Percentiles rank a stretch among this genome's conserved stretches.
Conservation (phyloP, 148 eudicot species). For the Arctostaphylos glauca region DNA sequence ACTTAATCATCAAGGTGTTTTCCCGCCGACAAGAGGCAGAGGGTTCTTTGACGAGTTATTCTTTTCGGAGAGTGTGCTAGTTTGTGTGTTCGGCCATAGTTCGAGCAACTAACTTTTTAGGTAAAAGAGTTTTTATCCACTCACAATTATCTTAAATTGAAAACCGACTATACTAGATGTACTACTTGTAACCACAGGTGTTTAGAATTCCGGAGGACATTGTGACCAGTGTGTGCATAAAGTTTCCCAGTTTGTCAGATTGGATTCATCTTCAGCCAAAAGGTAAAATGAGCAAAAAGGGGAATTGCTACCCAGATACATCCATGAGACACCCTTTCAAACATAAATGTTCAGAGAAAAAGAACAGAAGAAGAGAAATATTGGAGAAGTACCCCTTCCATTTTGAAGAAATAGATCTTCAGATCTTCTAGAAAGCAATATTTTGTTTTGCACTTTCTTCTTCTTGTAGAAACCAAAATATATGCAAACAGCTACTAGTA, state of each 20-base stretch:
- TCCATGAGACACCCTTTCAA: neutral
- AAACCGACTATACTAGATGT: neutral
- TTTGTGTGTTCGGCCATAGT: too few relatives aligned
- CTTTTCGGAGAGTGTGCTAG: too few relatives aligned
- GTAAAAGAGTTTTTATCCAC: too few relatives aligned
- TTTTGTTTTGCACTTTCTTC: slow-evolving; percentile 11
- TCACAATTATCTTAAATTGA: neutral
- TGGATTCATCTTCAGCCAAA: neutral
- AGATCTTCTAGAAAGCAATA: neutral
- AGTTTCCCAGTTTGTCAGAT: slow-evolving; percentile 3
- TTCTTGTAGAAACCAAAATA: slow-evolving; percentile 14
- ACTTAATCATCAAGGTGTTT: too few relatives aligned
- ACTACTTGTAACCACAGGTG: neutral
- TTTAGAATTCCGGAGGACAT: neutral
- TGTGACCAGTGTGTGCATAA: neutral
- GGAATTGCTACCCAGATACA: neutral
- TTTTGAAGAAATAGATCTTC: slow-evolving; percentile 15
- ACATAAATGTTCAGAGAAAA: neutral
- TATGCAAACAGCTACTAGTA: slow-evolving; percentile 13
- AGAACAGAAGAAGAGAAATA: neutral
- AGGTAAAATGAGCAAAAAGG: neutral
- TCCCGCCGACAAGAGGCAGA: too few relatives aligned
- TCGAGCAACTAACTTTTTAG: too few relatives aligned
- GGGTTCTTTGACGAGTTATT: too few relatives aligned
- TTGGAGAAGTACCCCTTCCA: neutral